Base-by-base conservation (phyloP, 306 rosid species). In the Ochetophila trinervis region DNA sequence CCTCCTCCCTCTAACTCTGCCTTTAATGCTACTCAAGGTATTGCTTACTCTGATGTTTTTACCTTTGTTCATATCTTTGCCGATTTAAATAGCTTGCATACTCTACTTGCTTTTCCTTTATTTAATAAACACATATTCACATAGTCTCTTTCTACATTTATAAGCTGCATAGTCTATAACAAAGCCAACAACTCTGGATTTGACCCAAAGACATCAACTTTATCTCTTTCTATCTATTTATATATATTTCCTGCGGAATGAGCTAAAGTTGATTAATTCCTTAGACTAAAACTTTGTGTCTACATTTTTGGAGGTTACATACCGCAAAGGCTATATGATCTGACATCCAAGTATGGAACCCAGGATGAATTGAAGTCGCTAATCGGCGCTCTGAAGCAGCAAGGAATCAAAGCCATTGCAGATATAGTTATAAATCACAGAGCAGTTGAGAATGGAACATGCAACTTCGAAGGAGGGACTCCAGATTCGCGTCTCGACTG, bases 371-470 rank as follows among this genome's bases (percentile, higher is more conserved):
- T 88, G 19, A 83, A 83, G 84, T 81, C 89, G 3, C 57, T 85
- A 9, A 79, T 88, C 30, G 62, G 60, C 0, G 81, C 83, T 32
- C 69, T 81, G 56, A 80, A 73, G 55, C 68, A 32, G 0, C 85
- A 83, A 15, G 84, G 87, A 21, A 85, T 85, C 17, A 85, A 83
- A 34, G 62, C 67, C 48, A 0, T 88, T 0, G 95, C 95, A 5
- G 91, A 88, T 72, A 81, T 88, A 34, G 91, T 85, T n/a, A 83
- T 88, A 73, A 88, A 88, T 74, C 95, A 88, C 61, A 83, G 91
- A 83, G 78, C 87, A 53, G 87, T 81, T 15, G 68, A 13, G 5
- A 85, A 82, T 70, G 89, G 91, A 17, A 79, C 77, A 7, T 83
- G 84, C 81, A 62, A 85, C 74, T 88, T 85, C 34, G 91, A 88